Evolutionary conservation across 1,284 basidiomycete species (phyloP), one percentile per base, ranked within the genome.

Genomic region (Kwoniella shivajii): DNA sequence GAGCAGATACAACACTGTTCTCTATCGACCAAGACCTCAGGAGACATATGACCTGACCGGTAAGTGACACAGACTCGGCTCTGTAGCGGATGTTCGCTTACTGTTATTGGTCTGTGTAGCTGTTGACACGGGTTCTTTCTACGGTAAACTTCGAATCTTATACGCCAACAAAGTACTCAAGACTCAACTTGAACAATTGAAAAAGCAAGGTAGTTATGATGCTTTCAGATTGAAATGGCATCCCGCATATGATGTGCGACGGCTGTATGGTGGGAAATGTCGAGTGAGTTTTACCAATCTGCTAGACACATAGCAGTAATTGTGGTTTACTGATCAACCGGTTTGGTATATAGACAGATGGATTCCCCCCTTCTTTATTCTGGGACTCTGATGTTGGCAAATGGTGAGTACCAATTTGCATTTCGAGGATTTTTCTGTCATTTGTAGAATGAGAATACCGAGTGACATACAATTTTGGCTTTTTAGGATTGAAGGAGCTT

Each of bases 351-450:
- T 33, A 66, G 60, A 42, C 36, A 7, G 67, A 67, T 33, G 64
- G 65, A 4, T 65, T 68, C 34, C 69, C 69, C 2, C 69, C 69
- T 4, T 63, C 61, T 0, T 50, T 72, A 6, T 70, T 72, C 54
- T 72, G 69, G 69, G 69, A 69, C 42, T 66, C 63, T 7, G 69
- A 72, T 34, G 64, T 70, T 3, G 69, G 65, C 33, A 72, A 72
- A 44, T 72, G 68, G 69, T 67, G 41, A 46, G 65, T 63, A 16
- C 2, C n/a, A 18, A 10, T 2, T 14, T 2, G 31, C 38, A 11
- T 5, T 27, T 16, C 24, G 22, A 29, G 14, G 36, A n/a, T n/a
- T n/a, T n/a, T n/a, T n/a, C n/a, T n/a, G n/a, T n/a, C n/a, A n/a
- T n/a, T n/a, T n/a, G n/a, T n/a, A n/a, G n/a, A n/a, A n/a, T n/a